Evolutionary conservation across 371 early-diverging fungal genomes (phyloP), one percentile per base, ranked within the genome.

Genomic region (Mucor indicus): DNA sequence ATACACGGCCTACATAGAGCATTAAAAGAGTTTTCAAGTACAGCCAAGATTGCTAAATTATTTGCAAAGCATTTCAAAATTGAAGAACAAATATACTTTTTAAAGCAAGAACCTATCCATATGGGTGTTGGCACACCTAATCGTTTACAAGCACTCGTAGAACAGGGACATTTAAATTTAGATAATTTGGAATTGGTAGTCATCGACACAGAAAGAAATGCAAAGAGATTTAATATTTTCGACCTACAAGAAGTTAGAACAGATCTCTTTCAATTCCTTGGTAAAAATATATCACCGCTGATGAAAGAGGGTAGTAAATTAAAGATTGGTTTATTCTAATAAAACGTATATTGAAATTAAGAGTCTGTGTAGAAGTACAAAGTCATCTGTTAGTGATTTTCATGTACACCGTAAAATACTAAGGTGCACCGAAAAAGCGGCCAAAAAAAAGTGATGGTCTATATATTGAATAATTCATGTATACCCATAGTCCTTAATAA

Each of bases 11-110:
- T n/a, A n/a, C n/a, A 16, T 44, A 64, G 64, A 37, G 56, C 53
- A n/a, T 41, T 72, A 42, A 64, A 61, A 35, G 65, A 60, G 36
- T 77, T 79, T 22, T 38, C 38, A 11, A 33, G 61, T 3, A 67
- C 74, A 24, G 73, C 70, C 27, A 83, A 83, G 46, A 72, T 91
- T 17, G 86, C 81, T 13, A 94, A 94, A 66, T 65, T 92, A 30
- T 94, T 94, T 65, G 87, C 91, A 11, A 81, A 87, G 46, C 95
- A 94, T 56, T 67, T 93, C 58, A 93, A 93, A 60, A 64, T 91
- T 1, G 67, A 71, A 13, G 89, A 89, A 37, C 93, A 94, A 60
- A 64, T 77, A 15, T 52, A 77, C 43, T 69, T 76, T 44, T 69
- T 91, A 41, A 63, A 79, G n/a, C 67, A 64, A 15, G 63, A 72